Evolutionary conservation across 495 filamentous ascomycete species (phyloP).

Genomic region (Hypoxylon lenormandii): DNA sequence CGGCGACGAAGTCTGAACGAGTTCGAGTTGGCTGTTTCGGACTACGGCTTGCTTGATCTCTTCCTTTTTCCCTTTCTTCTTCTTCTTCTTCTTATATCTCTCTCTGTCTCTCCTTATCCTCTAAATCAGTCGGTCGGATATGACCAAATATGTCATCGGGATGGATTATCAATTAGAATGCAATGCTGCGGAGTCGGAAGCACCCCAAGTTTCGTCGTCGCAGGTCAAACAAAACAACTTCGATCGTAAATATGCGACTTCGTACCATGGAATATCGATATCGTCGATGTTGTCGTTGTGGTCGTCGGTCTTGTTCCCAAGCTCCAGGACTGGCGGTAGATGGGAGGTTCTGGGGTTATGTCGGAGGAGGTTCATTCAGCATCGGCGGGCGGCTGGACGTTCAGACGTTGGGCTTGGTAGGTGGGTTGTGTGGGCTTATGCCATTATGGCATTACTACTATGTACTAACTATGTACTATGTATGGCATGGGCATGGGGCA

Average conservation of each 20-base stretch:
- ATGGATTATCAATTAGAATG: constrained; percentile 14
- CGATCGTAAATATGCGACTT: too few species aligned
- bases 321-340: constrained; percentile 16
- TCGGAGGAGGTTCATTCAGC: constrained; percentile 45
- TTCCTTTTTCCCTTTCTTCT: constrained; percentile 5
- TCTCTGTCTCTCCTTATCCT: neutral
- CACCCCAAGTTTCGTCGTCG: neutral
- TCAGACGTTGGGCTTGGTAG: constrained; percentile 42
- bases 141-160: constrained; percentile 26
- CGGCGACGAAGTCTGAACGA: constrained; percentile 34
- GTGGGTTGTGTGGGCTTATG: constrained; percentile 35
- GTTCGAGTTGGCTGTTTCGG: constrained; percentile 32
- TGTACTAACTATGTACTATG: too few species aligned
- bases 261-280: neutral
- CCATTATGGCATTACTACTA: too few species aligned
- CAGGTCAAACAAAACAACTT: constrained; percentile 2
- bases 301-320: constrained; percentile 5
- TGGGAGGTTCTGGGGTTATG: constrained; percentile 32
- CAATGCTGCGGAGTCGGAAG: neutral
- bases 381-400: constrained; percentile 42
- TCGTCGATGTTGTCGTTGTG: constrained; percentile 12
- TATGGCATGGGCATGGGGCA: too few species aligned
- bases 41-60: constrained; percentile 7
- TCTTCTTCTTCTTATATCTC: neutral
- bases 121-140: constrained; percentile 5